Evolutionary conservation across 2,329 filamentous ascomycete genomes (phyloP).

Genomic region (Huntiella moniliformis): DNA sequence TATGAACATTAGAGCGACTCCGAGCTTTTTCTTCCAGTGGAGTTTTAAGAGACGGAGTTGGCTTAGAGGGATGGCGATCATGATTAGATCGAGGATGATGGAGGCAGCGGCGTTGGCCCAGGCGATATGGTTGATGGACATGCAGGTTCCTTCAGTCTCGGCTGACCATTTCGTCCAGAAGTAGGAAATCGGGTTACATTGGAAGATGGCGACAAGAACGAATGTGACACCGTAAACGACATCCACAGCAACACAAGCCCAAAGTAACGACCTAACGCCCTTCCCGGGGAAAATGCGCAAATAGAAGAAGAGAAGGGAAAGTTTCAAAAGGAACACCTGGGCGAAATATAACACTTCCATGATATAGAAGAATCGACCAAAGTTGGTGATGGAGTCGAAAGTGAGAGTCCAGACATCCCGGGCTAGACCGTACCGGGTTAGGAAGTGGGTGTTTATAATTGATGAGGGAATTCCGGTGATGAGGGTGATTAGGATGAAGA

Average conservation of each 20-base stretch:
- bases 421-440: conserved; percentile 22
- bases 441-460: conserved; percentile 17
- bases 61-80: conserved; percentile 27
- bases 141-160: conserved; percentile 24
- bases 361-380: conserved; percentile 22
- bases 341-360: conserved; percentile 25
- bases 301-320: conserved; percentile 32
- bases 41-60: conserved; percentile 22
- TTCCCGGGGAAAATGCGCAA: conserved; percentile 27
- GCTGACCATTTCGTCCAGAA: conserved; percentile 35
- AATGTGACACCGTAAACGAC: conserved; percentile 21
- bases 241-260: conserved; percentile 21
- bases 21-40: conserved; percentile 25
- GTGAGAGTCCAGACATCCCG: conserved; percentile 28
- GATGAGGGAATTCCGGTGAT: conserved; percentile 16
- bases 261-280: conserved; percentile 20
- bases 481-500: conserved; percentile 17
- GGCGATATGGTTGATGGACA: conserved; percentile 24
- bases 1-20: conserved; percentile 26
- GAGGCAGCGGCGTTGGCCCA: conserved; percentile 30
- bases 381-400: conserved; percentile 21
- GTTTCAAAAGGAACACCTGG: conserved; percentile 24
- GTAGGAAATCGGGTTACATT: conserved; percentile 27
- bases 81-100: conserved; percentile 29
- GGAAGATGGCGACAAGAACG: conserved; percentile 23